Conservation (phyloP, 2,329 filamentous ascomycete genomes). For the Cryphonectria japonica region DNA sequence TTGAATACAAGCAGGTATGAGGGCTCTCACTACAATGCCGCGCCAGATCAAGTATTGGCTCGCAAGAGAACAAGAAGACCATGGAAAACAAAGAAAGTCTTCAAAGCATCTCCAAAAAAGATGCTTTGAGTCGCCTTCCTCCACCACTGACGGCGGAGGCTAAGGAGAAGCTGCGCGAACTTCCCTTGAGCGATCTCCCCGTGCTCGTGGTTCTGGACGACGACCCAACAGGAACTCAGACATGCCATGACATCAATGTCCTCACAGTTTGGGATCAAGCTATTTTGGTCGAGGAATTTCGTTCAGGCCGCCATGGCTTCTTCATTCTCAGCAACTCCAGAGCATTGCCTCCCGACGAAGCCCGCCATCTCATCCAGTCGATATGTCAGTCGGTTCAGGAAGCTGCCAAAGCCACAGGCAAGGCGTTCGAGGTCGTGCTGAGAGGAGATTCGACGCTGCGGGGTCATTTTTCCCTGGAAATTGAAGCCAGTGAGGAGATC, state of each 20-base stretch:
- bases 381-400: conserved; percentile 45
- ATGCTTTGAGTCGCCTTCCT: not conserved
- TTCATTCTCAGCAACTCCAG: conserved; percentile 65
- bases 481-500: conserved; percentile 38
- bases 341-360: conserved; percentile 54
- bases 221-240: conserved; percentile 64
- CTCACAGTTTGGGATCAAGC: not conserved
- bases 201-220: conserved; percentile 53
- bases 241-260: conserved; percentile 33
- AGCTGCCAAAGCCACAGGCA: conserved; percentile 45
- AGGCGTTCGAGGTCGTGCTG: conserved; percentile 57
- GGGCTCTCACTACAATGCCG: not conserved
- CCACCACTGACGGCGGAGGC: not conserved
- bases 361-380: conserved; percentile 44
- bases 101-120: not conserved
- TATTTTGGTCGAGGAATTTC: conserved; percentile 44
- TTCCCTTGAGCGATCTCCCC: not conserved
- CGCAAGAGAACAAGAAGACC: not conserved
- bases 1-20: not conserved
- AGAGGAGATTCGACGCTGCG: conserved; percentile 60
- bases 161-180: not conserved
- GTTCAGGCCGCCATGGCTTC: conserved; percentile 49
- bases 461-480: conserved; percentile 60
- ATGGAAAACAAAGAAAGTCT: not conserved
- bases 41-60: not conserved